These are phyloP conservation scores for Pyropia yezoensis DNA, from an alignment of 23 red algal genomes.

Conservation along the genomic window DNA sequence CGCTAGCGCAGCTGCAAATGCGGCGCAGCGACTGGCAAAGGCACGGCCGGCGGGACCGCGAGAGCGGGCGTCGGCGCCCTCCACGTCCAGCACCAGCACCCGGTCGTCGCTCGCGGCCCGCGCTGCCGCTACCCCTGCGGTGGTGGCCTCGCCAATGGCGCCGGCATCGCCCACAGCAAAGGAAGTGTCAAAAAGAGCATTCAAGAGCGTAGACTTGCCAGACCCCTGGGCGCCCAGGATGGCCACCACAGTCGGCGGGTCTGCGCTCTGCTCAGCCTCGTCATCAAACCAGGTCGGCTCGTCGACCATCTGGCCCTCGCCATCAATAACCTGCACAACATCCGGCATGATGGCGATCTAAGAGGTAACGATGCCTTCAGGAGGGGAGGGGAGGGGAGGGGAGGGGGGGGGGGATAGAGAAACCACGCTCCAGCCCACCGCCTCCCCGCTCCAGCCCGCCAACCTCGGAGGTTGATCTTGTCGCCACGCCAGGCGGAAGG, in stretches of 20 bases:
- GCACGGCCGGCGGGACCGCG: constrained; percentile 49
- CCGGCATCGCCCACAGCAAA: constrained; percentile 48
- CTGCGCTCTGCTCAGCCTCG: constrained; percentile 61
- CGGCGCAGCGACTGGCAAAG: constrained; percentile 51
- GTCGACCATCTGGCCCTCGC: constrained; percentile 40
- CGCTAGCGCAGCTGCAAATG: constrained; percentile 56
- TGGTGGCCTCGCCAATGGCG: constrained; percentile 44
- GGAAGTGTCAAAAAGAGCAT: constrained; percentile 68
- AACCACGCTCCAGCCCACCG: too few relatives aligned
- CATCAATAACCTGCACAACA: constrained; percentile 46
- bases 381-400: too few relatives aligned
- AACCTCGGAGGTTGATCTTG: too few relatives aligned
- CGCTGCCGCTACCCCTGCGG: constrained; percentile 57
- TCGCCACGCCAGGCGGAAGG: too few relatives aligned
- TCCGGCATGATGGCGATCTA: not conserved
- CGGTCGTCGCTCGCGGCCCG: constrained; percentile 22
- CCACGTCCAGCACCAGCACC: constrained; percentile 84
- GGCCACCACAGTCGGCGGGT: constrained; percentile 56
- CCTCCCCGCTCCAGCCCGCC: too few relatives aligned
- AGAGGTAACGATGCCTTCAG: not conserved
- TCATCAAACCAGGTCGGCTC: constrained; percentile 65
- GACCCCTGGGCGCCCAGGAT: constrained; percentile 73
- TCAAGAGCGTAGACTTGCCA: constrained; percentile 85
- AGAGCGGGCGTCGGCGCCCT: constrained; percentile 76
- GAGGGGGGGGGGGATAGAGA: too few relatives aligned